Conservation (phyloP, 2,329 filamentous ascomycete species). For the Xylariaceae sp. region DNA sequence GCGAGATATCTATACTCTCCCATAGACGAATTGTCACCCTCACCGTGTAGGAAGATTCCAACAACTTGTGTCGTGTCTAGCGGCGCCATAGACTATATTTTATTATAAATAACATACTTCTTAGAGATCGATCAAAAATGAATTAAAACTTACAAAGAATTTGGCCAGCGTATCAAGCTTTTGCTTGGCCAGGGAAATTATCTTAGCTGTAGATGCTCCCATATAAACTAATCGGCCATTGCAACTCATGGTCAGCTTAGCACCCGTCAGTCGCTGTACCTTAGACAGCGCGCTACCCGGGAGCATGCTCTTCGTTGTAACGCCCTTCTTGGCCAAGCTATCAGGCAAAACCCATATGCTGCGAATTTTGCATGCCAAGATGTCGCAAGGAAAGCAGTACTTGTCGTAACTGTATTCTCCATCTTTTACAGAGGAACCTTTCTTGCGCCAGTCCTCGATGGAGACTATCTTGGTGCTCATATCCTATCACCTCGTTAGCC, state of each 20-base stretch:
- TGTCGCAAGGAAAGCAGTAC: constrained; percentile 24
- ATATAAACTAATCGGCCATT: constrained; percentile 27
- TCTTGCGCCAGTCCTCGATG: constrained; percentile 15
- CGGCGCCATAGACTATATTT: constrained; percentile 1
- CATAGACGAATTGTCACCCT: constrained; percentile 20
- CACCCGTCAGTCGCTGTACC: constrained; percentile 26
- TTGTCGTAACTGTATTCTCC: constrained; percentile 6
- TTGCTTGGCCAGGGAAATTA: constrained; percentile 14
- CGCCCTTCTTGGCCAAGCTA: not conserved
- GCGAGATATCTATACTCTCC: constrained; percentile 30
- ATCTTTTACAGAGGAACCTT: not conserved
- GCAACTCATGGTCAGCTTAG: constrained; percentile 19
- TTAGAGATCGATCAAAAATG: not conserved
- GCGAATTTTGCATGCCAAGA: constrained; percentile 16
- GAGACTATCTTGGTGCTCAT: constrained; percentile 4
- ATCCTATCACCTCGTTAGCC: constrained; percentile 6
- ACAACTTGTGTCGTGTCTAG: constrained; percentile 3
- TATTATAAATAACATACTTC: not conserved
- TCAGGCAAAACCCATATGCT: constrained; percentile 28
- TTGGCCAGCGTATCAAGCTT: constrained; percentile 32
- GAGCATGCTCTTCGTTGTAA: constrained; percentile 10
- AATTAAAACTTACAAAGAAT: constrained; percentile 30
- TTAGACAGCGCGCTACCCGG: constrained; percentile 17
- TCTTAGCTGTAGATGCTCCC: constrained; percentile 25
- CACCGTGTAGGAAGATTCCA: constrained; percentile 30